Percentiles rank a stretch among this genome's conserved stretches.
Conservation (phyloP, 1,284 basidiomycete genomes). For the Ustilago curta region DNA sequence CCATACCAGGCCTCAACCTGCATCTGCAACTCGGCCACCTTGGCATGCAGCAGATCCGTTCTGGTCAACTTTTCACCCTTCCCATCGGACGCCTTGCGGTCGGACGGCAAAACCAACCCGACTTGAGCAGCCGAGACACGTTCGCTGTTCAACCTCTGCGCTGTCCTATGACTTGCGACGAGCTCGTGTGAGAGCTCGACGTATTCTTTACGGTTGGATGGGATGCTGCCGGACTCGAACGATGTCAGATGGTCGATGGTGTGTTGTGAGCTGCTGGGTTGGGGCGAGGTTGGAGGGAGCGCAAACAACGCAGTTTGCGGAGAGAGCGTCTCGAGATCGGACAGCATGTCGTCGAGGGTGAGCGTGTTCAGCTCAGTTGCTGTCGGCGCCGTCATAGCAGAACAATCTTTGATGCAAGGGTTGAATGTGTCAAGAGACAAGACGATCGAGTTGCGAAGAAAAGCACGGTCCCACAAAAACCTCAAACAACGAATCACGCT, state of each 20-base stretch:
- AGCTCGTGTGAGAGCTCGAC: constrained; percentile 31
- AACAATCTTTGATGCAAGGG: not conserved
- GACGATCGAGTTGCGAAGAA: no score
- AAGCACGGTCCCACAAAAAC: no score
- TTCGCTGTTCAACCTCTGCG: constrained; percentile 31
- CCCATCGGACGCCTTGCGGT: constrained; percentile 8
- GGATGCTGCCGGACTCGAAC: constrained; percentile 8
- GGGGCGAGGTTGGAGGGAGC: constrained; percentile 6
- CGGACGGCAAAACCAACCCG: constrained; percentile 30
- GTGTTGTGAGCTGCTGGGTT: not conserved
- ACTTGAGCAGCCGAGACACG: constrained; percentile 25
- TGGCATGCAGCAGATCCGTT: constrained; percentile 38
- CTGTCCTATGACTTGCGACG: constrained; percentile 12
- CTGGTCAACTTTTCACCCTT: constrained; percentile 9
- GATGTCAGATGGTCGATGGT: not conserved
- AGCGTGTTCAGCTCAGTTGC: constrained; percentile 18
- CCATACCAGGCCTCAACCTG: constrained; percentile 31
- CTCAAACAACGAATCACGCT: no score
- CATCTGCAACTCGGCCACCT: constrained; percentile 38
- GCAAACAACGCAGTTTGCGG: constrained; percentile 6
- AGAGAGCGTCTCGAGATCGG: constrained; percentile 18
- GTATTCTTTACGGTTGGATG: constrained; percentile 10
- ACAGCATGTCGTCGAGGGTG: constrained; percentile 32
- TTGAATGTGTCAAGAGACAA: not conserved
- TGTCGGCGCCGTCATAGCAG: constrained; percentile 7